Base-by-base conservation (phyloP, 306 rosid genomes). In the Acacia crassicarpa region DNA sequence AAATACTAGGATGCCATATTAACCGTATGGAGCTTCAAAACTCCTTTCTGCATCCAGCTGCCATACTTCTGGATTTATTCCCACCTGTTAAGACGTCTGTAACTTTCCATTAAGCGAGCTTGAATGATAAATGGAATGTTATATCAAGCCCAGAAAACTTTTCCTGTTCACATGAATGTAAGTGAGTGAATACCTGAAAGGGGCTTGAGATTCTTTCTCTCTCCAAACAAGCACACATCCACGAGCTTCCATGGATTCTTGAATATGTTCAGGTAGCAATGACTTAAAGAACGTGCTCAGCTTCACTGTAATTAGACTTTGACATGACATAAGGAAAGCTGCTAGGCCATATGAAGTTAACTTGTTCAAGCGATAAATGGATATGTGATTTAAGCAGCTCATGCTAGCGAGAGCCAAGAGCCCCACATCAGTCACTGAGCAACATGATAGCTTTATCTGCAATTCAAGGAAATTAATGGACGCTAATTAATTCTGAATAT, bases 361-460 rank as follows among this genome's bases (percentile, higher is more conserved):
- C 53, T 89, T 91, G 27, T 85, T 83, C 79, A 89, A 78, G 84
- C 87, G 89, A 85, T 89, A 84, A 78, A 93, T 89, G 72, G 92
- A 85, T 79, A 89, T 75, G 79, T 84, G 61, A 70, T 77, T 87
- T 2, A 93, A 84, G 80, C 91, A 84, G 78, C 85, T 88, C 62
- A 84, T 89, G 76, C 84, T 78, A 5, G 94, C 86, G 1, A 93
- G 90, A 66, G 93, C 90, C 70, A 91, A 51, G 44, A 93, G 93
- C 43, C 95, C 95, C 12, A 67, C 75, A 53, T 93, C 95, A 8
- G 95, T 91, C 35, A 93, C 91, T 4, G 90, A 88, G 84, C 93
- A 85, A 61, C 80, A 76, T 72, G 97, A 93, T 71, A 93, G 76
- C 84, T 88, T 91, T 79, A 93, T 88, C 97, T 93, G 93, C 82